These are phyloP conservation scores for Entomortierella chlamydospora DNA, from an alignment of 192 early-diverging fungal genomes.

Conservation along the genomic window DNA sequence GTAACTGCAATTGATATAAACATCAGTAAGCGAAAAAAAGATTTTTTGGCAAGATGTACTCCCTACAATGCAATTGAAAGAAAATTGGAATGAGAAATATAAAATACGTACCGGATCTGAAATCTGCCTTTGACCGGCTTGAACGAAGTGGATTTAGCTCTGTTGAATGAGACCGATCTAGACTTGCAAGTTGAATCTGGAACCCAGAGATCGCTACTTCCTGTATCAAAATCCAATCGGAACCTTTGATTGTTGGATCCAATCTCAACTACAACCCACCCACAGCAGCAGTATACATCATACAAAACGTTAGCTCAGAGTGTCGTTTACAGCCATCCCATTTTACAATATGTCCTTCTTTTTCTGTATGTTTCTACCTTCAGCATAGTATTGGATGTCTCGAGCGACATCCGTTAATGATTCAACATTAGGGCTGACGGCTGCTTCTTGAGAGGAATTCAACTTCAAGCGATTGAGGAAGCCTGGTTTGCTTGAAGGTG, in stretches of 20 bases:
- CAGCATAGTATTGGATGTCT: constrained; percentile 50
- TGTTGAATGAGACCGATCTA: constrained; percentile 27
- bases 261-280: constrained; percentile 31
- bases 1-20: constrained; percentile 33
- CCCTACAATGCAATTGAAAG: too few species aligned
- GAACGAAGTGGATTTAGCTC: constrained; percentile 31
- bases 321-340: too few species aligned
- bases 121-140: constrained; percentile 43
- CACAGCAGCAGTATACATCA: too few species aligned
- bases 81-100: too few species aligned
- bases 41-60: too few species aligned
- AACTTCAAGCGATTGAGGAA: constrained; percentile 22
- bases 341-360: background rate
- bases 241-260: constrained; percentile 49
- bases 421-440: constrained; percentile 18
- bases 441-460: background rate
- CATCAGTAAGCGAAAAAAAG: background rate
- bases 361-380: constrained; percentile 10
- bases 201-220: constrained; percentile 79
- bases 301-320: too few species aligned
- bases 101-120: constrained; percentile 18
- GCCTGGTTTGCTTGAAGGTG: constrained; percentile 7
- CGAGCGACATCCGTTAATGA: constrained; percentile 36
- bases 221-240: constrained; percentile 76
- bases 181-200: constrained; percentile 46